phyloP scores from a whole-genome alignment of 768 basidiomycete genomes.

The Clitopilus passeckerianus region DNA sequence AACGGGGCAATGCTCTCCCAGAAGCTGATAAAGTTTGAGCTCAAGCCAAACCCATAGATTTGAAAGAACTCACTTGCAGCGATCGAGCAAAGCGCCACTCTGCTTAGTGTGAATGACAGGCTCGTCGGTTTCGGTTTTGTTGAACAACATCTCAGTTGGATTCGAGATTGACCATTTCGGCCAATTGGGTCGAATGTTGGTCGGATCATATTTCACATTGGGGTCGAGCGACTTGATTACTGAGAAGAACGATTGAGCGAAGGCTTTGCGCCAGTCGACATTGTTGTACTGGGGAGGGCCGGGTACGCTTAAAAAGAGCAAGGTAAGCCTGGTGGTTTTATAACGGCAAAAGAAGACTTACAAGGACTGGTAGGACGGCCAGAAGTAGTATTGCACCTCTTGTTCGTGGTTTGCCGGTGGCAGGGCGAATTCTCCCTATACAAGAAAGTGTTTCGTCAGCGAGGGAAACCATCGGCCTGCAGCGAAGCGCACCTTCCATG shows the following conservation, averaged over 20 bases:
- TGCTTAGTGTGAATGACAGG: conserved; percentile 24
- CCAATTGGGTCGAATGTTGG: conserved; percentile 34
- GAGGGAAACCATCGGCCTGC: conserved; percentile 13
- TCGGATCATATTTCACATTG: conserved; percentile 20
- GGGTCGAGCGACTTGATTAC: conserved; percentile 25
- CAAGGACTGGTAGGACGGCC: conserved; percentile 24
- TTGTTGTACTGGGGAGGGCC: conserved; percentile 26
- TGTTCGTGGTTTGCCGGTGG: conserved; percentile 33
- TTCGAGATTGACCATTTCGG: conserved; percentile 14
- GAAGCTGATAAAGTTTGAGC: no score
- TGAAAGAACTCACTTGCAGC: no score
- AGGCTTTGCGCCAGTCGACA: conserved; percentile 27
- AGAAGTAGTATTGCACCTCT: conserved; percentile 33
- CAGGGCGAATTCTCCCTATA: conserved; percentile 36
- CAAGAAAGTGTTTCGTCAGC: conserved; percentile 39
- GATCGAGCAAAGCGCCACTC: no score
- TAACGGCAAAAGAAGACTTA: neutral
- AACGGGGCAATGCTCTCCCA: no score
- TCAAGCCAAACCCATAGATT: no score
- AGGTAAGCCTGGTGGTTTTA: conserved; percentile 24
- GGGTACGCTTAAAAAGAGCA: conserved; percentile 9
- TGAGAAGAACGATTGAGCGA: conserved; percentile 30
- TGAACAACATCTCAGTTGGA: conserved; percentile 42
- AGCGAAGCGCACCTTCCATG: conserved; percentile 25
- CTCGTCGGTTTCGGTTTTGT: conserved; percentile 23